Conservation (phyloP, 306 rosid genomes). For the Adenanthera pavonina region DNA sequence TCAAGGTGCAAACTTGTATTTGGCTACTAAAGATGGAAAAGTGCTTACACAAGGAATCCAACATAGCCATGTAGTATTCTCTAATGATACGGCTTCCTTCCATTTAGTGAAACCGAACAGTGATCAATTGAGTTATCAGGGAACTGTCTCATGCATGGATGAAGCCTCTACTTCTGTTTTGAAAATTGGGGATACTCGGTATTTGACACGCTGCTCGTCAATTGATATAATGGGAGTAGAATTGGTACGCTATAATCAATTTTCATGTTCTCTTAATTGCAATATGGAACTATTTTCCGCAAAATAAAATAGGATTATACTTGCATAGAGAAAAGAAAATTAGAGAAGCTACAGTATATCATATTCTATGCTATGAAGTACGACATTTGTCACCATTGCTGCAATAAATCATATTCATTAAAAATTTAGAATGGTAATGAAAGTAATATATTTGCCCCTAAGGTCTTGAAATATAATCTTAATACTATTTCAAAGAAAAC, state of each 20-base stretch:
- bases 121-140: background rate
- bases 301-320: no score
- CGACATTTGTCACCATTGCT: no score
- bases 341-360: background rate
- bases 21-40: constrained; percentile 55
- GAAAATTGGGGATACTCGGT: constrained; percentile 43
- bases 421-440: no score
- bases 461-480: background rate
- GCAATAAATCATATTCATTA: no score
- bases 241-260: constrained; percentile 53
- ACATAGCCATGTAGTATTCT: constrained; percentile 38
- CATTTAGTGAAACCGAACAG: constrained; percentile 43
- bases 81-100: constrained; percentile 43
- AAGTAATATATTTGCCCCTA: no score
- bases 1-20: constrained; percentile 43
- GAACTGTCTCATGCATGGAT: constrained; percentile 47
- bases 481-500: background rate
- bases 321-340: background rate
- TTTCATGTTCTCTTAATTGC: background rate
- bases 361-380: background rate
- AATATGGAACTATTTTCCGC: background rate
- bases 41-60: constrained; percentile 46
- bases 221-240: constrained; percentile 57
- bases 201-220: constrained; percentile 48
- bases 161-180: constrained; percentile 42